These are phyloP conservation scores for Colletotrichum liaoningense DNA, from an alignment of 2,329 filamentous ascomycete genomes.

Conservation along the genomic window DNA sequence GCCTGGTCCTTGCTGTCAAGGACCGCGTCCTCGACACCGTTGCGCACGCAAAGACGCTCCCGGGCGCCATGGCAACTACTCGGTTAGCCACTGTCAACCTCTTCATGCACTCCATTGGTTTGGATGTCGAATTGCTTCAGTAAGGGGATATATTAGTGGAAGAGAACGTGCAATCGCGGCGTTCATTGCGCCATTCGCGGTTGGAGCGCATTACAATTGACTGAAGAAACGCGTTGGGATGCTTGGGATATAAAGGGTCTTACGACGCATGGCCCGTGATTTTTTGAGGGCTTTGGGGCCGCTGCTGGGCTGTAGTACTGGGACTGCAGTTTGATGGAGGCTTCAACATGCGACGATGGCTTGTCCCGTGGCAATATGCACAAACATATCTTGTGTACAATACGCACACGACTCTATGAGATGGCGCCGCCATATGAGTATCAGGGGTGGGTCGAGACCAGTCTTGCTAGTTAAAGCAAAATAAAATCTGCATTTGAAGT, in stretches of 20 bases:
- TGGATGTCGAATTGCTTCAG: conserved; percentile 85
- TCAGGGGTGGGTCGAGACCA: conserved; percentile 25
- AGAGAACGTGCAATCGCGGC: conserved; percentile 11
- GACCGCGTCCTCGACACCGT: conserved; percentile 98
- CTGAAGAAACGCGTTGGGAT: conserved; percentile 12
- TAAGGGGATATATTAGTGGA: conserved; percentile 38
- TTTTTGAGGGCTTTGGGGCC: conserved; percentile 27
- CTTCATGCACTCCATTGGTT: conserved; percentile 98
- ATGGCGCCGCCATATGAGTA: conserved; percentile 14
- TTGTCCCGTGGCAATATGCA: conserved; percentile 29
- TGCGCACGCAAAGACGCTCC: conserved; percentile 86
- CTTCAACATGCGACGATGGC: conserved; percentile 7
- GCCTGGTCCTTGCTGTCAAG: conserved; percentile 94
- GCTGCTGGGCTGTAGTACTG: conserved; percentile 25
- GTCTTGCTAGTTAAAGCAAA: conserved; percentile 30
- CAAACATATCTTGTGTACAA: conserved; percentile 36
- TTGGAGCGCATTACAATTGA: conserved; percentile 12
- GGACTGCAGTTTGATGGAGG: conserved; percentile 24
- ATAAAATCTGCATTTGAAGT: conserved; percentile 34
- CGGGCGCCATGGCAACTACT: conserved; percentile 84
- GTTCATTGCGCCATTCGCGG: background rate
- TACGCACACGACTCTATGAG: conserved; percentile 20
- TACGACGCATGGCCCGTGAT: conserved; percentile 20
- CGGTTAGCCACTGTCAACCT: conserved; percentile 93
- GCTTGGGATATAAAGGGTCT: conserved; percentile 16